These are phyloP conservation scores for Plantago ovata DNA, from an alignment of 257 asterid genomes.

Conservation along the genomic window DNA sequence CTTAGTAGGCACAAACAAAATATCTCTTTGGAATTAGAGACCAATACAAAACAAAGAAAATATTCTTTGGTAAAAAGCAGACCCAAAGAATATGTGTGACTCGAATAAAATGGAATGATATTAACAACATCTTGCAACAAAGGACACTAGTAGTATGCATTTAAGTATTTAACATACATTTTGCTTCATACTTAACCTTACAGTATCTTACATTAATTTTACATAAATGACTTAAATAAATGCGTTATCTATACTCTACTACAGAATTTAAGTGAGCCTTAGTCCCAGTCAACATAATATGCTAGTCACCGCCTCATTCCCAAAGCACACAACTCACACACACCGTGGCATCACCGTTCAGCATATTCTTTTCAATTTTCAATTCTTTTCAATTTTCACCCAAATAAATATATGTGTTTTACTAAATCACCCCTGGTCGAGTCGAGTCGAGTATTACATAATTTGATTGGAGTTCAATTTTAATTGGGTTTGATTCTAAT, in stretches of 20 bases:
- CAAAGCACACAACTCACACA: constrained; percentile 37
- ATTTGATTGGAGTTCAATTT: too few relatives aligned
- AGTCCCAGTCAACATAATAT: background rate
- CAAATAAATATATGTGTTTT: too few relatives aligned
- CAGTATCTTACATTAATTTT: too few relatives aligned
- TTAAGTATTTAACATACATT: too few relatives aligned
- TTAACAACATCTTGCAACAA: too few relatives aligned
- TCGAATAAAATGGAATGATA: too few relatives aligned
- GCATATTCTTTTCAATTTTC: constrained; percentile 21
- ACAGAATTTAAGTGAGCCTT: constrained; percentile 14
- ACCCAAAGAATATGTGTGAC: constrained; percentile 11
- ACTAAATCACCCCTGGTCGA: constrained; percentile 23
- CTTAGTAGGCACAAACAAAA: constrained; percentile 2
- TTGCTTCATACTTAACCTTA: too few relatives aligned
- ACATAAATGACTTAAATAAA: too few relatives aligned
- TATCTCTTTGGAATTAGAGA: constrained; percentile 1
- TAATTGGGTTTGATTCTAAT: too few relatives aligned
- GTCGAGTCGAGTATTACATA: too few relatives aligned
- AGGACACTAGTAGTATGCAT: too few relatives aligned
- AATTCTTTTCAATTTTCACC: too few relatives aligned
- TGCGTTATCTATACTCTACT: constrained; percentile 24
- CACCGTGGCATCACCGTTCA: constrained; percentile 56
- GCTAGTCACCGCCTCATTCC: constrained; percentile 37
- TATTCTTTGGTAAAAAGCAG: constrained; percentile 12
- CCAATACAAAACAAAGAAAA: background rate